phyloP scores from a whole-genome alignment of 768 basidiomycete species.

The Leccinum olivaceopallidum region DNA sequence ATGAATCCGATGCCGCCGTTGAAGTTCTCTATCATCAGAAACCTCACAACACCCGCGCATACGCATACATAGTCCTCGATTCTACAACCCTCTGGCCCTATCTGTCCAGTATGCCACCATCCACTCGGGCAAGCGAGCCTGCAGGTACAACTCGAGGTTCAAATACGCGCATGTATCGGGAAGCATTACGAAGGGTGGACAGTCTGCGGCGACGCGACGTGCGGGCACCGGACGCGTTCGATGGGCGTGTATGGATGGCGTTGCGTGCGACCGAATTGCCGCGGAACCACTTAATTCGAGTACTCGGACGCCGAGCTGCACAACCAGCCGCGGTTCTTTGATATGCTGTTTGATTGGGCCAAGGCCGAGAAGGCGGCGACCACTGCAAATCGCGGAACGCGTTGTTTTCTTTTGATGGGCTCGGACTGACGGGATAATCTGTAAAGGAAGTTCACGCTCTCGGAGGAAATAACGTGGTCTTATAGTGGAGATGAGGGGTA shows the following conservation, averaged over 20 bases:
- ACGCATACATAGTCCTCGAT: slow-evolving; percentile 55
- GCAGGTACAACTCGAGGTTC: slow-evolving; percentile 81
- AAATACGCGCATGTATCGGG: slow-evolving; percentile 74
- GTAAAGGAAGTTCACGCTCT: slow-evolving; percentile 60
- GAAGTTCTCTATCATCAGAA: neutral
- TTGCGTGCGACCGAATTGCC: slow-evolving; percentile 54
- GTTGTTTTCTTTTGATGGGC: neutral
- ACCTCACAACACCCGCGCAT: neutral
- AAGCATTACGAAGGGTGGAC: slow-evolving; percentile 91
- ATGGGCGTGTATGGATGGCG: slow-evolving; percentile 90
- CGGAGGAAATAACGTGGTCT: slow-evolving; percentile 47
- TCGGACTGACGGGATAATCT: neutral
- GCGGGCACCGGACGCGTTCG: slow-evolving; percentile 82
- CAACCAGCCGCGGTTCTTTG: slow-evolving; percentile 86
- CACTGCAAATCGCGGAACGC: slow-evolving; percentile 40
- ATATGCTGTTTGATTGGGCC: slow-evolving; percentile 72
- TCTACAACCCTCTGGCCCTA: slow-evolving; percentile 61
- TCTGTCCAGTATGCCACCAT: slow-evolving; percentile 67
- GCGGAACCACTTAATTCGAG: slow-evolving; percentile 39
- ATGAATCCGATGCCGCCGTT: slow-evolving; percentile 35
- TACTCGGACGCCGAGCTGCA: slow-evolving; percentile 86
- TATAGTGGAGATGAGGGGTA: slow-evolving; percentile 51
- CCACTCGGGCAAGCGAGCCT: slow-evolving; percentile 60
- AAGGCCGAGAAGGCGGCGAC: slow-evolving; percentile 56
- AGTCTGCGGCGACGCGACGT: slow-evolving; percentile 83